Base-by-base conservation (phyloP, 1,284 basidiomycete genomes). In the Sanghuangporus baumii region DNA sequence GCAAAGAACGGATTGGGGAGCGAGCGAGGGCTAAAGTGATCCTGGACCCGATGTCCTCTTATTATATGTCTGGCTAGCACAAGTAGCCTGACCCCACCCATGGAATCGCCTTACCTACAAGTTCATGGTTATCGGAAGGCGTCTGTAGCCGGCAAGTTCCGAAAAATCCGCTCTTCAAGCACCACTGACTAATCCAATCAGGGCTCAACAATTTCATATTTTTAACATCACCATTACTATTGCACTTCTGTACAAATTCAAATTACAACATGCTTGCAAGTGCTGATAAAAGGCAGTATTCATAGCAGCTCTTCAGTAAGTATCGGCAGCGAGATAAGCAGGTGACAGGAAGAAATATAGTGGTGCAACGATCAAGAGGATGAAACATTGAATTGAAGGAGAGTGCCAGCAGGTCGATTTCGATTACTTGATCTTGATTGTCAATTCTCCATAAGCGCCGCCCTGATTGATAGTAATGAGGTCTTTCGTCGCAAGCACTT, bases 401-500 rank as follows among this genome's bases (percentile, higher is more conserved):
- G 14, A n/a, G 34, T 26, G 47, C 37, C 52, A 41, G 23, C 20
- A 37, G 36, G 40, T 41, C 9, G 23, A 46, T 16, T 18, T 47
- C 43, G 14, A 40, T 46, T 65, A 70, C 67, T 75, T 74, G 37
- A 77, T 72, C 38, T 65, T 72, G 64, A 83, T 78, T 51, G 71
- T 75, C 67, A 83, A 69, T 43, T 70, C 71, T 68, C 81, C 84
- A 69, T 87, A 86, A 12, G 86, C 69, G 60, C 77, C 76, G 16
- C 71, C 70, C 71, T 90, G 88, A 26, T 77, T 69, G 47, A 89
- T 73, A 40, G 71, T 74, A 51, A 89, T 67, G 20, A 87, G 74
- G 64, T 85, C 75, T 71, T 89, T 89, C 46, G 87, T 89, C 18
- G 81, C 79, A 52, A 89, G 81, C 46, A 87, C 88, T 89, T 68